Base-by-base conservation (phyloP, 768 basidiomycete species). In the Suillus sp. region DNA sequence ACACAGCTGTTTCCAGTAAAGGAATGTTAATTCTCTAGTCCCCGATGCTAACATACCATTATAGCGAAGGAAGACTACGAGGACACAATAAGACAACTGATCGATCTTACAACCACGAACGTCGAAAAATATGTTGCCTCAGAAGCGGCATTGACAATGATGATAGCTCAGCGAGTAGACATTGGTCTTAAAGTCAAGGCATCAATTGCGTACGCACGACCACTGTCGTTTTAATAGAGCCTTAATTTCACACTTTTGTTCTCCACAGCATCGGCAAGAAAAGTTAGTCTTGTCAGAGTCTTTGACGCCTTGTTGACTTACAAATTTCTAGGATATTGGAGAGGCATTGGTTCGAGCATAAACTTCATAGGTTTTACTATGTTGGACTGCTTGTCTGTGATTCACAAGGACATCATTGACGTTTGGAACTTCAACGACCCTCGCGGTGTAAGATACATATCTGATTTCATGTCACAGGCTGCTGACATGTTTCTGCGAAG, bases 391-490 rank as follows among this genome's bases (percentile, higher is more conserved):
- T 38, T 71, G 27, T 32, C 50, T 37, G 62, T 68, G 9, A 66
- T 70, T 38, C 69, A 71, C 34, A 32, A 51, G 4, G 69, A 70
- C 42, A 67, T 71, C 45, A 34, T 70, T 37, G 34, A 38, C 10
- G 57, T 63, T 18, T 70, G 69, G 69, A 70, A 71, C 45, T 64
- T 70, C 58, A 18, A 45, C 18, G 66, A 66, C 61, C 61, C 66
- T 18, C 20, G 13, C 37, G 6, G 30, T 16, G 66, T 66, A 27
- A 55, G 63, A 34, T 16, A 4, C 8, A 53, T 2, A 22, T 47
- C 6, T 2, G 5, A 22, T 37, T 60, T 11, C 16, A 30, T 34
- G 37, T 37, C 9, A 4, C 8, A 27, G 43, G 13, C 20, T 3
- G 13, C 18, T 59, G 7, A 27, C 18, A 10, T 18, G n/a, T 27